Evolutionary conservation across 2,329 filamentous ascomycete genomes (phyloP).

Genomic region (Sporothrix pseudoabietina): DNA sequence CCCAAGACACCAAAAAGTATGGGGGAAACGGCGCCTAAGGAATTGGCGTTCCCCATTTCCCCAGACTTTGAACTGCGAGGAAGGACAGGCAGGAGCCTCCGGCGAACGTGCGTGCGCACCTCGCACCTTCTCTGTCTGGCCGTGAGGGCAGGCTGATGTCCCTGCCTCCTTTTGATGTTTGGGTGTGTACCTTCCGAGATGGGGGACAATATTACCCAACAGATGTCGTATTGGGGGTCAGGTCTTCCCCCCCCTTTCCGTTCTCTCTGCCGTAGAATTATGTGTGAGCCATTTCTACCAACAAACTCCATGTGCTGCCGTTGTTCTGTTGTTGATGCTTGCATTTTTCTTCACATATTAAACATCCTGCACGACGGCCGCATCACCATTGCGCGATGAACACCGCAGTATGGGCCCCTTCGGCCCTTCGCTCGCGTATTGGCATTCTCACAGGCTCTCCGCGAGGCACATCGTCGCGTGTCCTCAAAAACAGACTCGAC

Average conservation of each 20-base stretch:
- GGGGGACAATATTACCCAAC: neutral
- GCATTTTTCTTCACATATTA: neutral
- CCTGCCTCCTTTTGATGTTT: neutral
- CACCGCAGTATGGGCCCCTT: slow-evolving; percentile 28
- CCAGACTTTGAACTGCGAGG: slow-evolving; percentile 18
- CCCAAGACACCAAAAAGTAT: slow-evolving; percentile 6
- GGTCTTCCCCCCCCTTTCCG: neutral
- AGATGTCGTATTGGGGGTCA: neutral
- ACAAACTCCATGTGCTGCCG: neutral
- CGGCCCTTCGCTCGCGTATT: slow-evolving; percentile 37
- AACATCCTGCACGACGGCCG: neutral
- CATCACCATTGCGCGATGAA: neutral
- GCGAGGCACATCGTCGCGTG: slow-evolving; percentile 38
- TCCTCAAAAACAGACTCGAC: slow-evolving; percentile 37
- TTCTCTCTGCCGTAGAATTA: neutral
- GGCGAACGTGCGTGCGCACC: neutral
- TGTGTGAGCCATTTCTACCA: slow-evolving; percentile 1
- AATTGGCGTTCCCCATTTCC: slow-evolving; percentile 23
- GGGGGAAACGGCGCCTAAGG: slow-evolving; percentile 26
- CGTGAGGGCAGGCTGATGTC: neutral
- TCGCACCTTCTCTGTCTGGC: neutral
- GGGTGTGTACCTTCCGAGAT: neutral
- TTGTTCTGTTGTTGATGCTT: neutral
- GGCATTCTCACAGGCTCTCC: slow-evolving; percentile 35
- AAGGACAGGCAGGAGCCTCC: slow-evolving; percentile 11